Base-by-base conservation (phyloP, 1,284 basidiomycete species). In the Irpex rosettiformis region DNA sequence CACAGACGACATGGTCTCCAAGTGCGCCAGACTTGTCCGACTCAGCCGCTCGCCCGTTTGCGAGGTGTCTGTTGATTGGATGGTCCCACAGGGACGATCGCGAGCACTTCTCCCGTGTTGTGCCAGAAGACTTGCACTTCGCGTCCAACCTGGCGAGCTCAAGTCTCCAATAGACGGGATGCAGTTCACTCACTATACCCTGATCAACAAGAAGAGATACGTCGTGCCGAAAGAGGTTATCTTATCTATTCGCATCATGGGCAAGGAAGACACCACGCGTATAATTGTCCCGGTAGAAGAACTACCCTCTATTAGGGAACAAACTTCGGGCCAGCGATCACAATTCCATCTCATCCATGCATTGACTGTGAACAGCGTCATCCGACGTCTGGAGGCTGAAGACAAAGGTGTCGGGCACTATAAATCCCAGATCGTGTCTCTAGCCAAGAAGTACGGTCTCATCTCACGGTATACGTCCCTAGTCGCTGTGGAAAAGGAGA, bases 381-480 rank as follows among this genome's bases (percentile, higher is more conserved):
- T 55, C 25, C 27, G 37, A 62, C 72, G 1, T 64, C 18, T 45
- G 3, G 54, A 55, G 24, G 27, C n/a, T 11, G 52, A 54, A 10
- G 29, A 69, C 0, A 71, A 52, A 28, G 29, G 40, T 27, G 3
- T 28, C 13, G n/a, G 30, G 52, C 13, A 21, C 27, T 25, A 70
- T 18, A 80, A 72, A 64, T 77, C 77, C 3, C 73, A 74, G 0
- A 78, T 84, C 43, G 63, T 83, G 24, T 69, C 74, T 13, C 71
- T 86, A 3, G 84, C 82, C 2, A 70, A 75, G 58, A 69, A 67
- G 21, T 85, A 85, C 64, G 78, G 80, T 59, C 73, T 87, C 29
- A 76, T 73, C 0, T 85, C 78, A 67, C 66, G 68, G 53, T 70
- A 80, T 61, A 85, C 83, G 0, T 83, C 82, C 0, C 86, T 87